A percentile compares a stretch with the other conserved stretches of the same genome.
phyloP scores from a whole-genome alignment of 495 filamentous ascomycete species.

The Saxophila tyrrhenica region DNA sequence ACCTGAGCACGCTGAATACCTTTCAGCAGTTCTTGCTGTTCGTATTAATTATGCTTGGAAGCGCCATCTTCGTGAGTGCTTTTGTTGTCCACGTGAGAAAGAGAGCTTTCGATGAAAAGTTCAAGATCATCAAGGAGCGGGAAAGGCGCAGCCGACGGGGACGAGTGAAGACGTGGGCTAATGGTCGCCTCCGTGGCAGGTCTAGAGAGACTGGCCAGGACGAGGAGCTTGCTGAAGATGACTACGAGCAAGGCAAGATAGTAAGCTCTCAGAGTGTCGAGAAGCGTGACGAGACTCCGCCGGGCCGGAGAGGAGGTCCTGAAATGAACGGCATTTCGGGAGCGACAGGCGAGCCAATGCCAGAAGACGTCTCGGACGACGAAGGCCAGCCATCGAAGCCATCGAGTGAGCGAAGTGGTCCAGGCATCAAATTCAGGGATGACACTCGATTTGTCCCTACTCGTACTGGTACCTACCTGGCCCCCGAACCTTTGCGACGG shows the following conservation, averaged over 20 bases:
- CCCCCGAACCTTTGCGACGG: neutral
- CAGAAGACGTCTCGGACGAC: neutral
- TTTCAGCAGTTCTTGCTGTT: slow-evolving; percentile 72
- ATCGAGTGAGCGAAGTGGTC: neutral
- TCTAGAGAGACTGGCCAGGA: neutral
- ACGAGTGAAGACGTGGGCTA: slow-evolving; percentile 12
- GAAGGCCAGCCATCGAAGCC: neutral
- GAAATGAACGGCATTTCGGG: slow-evolving; percentile 10
- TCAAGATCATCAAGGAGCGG: slow-evolving; percentile 46
- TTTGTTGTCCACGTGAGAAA: slow-evolving; percentile 55
- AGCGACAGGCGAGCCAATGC: neutral
- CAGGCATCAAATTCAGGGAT: slow-evolving; percentile 10
- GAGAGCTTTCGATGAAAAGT: slow-evolving; percentile 57
- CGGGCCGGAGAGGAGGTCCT: slow-evolving; percentile 7
- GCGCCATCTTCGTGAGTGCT: slow-evolving; percentile 53
- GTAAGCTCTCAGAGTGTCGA: neutral
- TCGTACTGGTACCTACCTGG: neutral
- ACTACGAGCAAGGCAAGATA: slow-evolving; percentile 1
- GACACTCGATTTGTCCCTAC: slow-evolving; percentile 4
- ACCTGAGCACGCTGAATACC: slow-evolving; percentile 58
- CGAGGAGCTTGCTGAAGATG: neutral
- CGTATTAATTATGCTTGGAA: slow-evolving; percentile 59
- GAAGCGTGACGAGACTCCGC: slow-evolving; percentile 6
- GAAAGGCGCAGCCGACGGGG: slow-evolving; percentile 26
- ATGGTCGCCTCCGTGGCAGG: neutral